Evolutionary conservation across 2,329 filamentous ascomycete species (phyloP).

Genomic region (Macrophomina phaseolina): DNA sequence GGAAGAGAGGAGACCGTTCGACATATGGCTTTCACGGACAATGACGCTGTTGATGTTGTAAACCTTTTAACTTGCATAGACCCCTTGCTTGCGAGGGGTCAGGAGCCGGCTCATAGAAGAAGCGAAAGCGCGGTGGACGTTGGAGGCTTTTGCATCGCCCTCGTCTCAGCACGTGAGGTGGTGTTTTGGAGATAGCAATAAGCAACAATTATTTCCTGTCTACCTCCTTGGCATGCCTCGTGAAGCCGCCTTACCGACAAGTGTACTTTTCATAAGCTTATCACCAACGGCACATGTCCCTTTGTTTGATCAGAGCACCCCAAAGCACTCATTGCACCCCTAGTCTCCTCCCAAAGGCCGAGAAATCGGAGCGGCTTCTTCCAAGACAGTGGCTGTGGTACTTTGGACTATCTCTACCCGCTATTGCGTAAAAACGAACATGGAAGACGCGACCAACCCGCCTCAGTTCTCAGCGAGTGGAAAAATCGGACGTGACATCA

Average conservation of each 20-base stretch:
- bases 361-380: no score
- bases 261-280: no score
- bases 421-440: neutral
- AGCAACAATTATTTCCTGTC: constrained; percentile 19
- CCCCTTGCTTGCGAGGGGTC: constrained; percentile 27
- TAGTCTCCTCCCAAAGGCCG: no score
- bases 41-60: constrained; percentile 39
- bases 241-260: no score
- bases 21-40: constrained; percentile 25
- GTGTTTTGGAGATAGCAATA: constrained; percentile 19
- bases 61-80: constrained; percentile 45
- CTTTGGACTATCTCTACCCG: neutral
- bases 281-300: no score
- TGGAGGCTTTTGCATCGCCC: constrained; percentile 22
- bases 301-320: no score
- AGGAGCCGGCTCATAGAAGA: constrained; percentile 29
- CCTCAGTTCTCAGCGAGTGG: neutral
- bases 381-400: no score
- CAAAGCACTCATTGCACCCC: no score
- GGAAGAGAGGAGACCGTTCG: constrained; percentile 6
- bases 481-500: neutral
- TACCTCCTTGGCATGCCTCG: neutral
- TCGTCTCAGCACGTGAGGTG: constrained; percentile 21
- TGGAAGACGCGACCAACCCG: neutral
- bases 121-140: constrained; percentile 21